Evolutionary conservation across 129 eudicot species (phyloP), one percentile per base, ranked within the genome.

Genomic region (Chrysanthemum lavandulifolium): DNA sequence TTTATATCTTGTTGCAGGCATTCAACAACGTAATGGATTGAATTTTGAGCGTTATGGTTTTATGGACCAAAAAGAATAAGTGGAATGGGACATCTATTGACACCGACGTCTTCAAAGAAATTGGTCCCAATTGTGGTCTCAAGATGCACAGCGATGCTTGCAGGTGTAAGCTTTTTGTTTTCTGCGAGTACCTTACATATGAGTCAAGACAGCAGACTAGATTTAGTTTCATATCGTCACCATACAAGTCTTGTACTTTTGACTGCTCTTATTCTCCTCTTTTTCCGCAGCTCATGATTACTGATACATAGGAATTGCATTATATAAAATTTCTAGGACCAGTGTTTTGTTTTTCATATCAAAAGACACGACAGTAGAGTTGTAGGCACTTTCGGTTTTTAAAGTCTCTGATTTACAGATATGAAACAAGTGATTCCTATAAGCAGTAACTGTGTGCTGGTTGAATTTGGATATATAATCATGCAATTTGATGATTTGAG

Each of bases 41-140:
- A 78, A 61, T 54, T 40, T 27, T 27, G 53, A 72, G 72, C 40
- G 76, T 11, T 78, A 71, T 70, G 71, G 81, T 71, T 63, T 12
- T 19, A 16, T 63, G 67, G 77, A 58, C 72, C 77, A 71, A 47
- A 62, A 71, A 45, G 61, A 61, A 71, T 71, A 23, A 78, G 77
- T 78, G 82, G 82, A 78, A 53, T 55, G 19, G 21, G 82, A 71
- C 82, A 64, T 78, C 77, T 64, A 71, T 77, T 77, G 80, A 76
- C 49, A 76, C 54, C 54, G 75, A 76, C 64, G 36, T 59, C 6
- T 45, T 71, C 54, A 71, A 78, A 78, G 82, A 78, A 19, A 71
- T 71, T 71, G 82, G 82, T 78, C 82, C 82, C 81, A 53, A 40
- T 5, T 11, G 66, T 71, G 67, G 77, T 78, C 82, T 78, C 82